Conservation (phyloP, 176 grass and related monocot genomes). For the Triticum aestivum region IWGSC_CS_RefSeq_v2.1 NC_057795.1:347708349-347708848, state of each 20-base stretch:
- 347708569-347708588: neutral
- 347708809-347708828: neutral
- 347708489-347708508: constrained; percentile 53
- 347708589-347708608: neutral
- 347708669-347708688: neutral
- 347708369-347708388: constrained; percentile 84
- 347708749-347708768: neutral
- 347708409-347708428: neutral
- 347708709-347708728: neutral
- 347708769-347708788: neutral
- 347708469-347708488: constrained; percentile 70
- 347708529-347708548: constrained; percentile 93
- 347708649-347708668: neutral
- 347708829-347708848: neutral
- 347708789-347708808: neutral
- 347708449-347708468: neutral
- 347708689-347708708: constrained; percentile 11
- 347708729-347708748: neutral
- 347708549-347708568: neutral
- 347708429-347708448: neutral
- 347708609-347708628: neutral
- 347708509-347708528: constrained; percentile 88
- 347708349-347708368: constrained; percentile 69
- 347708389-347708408: constrained; percentile 12
- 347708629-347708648: neutral